Base-by-base conservation (phyloP, 176 grass and related monocot genomes). In the Oryza officinalis region DNA sequence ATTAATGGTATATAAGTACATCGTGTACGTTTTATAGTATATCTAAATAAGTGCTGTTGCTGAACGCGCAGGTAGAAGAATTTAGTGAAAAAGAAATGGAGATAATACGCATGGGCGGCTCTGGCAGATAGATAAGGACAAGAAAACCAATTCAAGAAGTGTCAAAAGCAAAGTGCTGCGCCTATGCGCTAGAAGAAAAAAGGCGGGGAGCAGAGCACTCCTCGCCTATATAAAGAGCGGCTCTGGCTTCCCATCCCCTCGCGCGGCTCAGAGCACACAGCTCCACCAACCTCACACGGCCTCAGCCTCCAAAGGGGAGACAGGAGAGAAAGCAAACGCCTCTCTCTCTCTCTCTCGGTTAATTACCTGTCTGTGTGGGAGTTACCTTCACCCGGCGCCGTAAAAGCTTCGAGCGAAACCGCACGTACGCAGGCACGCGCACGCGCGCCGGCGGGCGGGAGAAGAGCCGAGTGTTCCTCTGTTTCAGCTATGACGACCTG, bases 231-330 rank as follows among this genome's bases (percentile, higher is more conserved):
- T 75, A 83, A 85, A 49, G 10, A 10, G 22, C 15, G 0, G 0
- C 13, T 11, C 46, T 74, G 15, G 80, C 74, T 83, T 74, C 80
- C 68, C 67, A 79, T 46, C 27, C 28, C 68, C 46, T 35, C 60
- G 68, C 81, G 69, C 84, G 59, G 59, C 23, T 65, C 79, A 25
- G 57, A 23, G 57, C 57, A 74, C 22, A 74, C 22, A 41, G 27
- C 60, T 78, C 83, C 66, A 49, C 71, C 77, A 49, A 81, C 82
- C 82, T 33, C 65, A 4, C 72, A n/a, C 57, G n/a, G 8, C n/a
- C 49, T 47, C 45, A 47, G 54, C 84, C 23, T 79, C 88, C 84
- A 35, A 27, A 60, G 11, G 20, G 88, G 84, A 79, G 88, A 90
- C 82, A 84, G 54, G 22, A 35, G 3, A 9, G 8, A 13, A 72